A percentile compares a stretch with the other conserved stretches of the same genome.
Conservation (phyloP, 2,329 filamentous ascomycete species). For the Aspergillus sergii region DNA sequence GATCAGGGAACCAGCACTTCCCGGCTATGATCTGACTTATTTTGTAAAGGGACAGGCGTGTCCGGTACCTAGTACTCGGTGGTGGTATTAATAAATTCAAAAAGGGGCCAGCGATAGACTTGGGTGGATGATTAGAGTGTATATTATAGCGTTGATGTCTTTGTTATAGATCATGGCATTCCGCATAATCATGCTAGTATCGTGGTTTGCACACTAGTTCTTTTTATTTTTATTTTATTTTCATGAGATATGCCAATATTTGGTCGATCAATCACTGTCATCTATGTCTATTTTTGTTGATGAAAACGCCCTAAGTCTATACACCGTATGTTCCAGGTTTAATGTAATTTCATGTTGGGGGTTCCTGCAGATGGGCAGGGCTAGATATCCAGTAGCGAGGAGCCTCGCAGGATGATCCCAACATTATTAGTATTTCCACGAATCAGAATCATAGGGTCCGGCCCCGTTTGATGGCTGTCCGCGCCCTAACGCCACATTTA, state of each 20-base stretch:
- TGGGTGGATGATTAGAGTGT: not conserved
- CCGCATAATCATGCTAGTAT: not conserved
- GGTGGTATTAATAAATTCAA: not conserved
- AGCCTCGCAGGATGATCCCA: not conserved
- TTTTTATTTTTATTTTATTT: no score
- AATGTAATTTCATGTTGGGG: not conserved
- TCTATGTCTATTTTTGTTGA: not conserved
- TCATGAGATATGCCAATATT: not conserved
- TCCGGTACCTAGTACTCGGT: not conserved
- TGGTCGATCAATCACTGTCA: not conserved
- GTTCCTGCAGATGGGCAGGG: not conserved
- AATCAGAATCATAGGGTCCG: constrained; percentile 13
- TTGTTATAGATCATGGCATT: not conserved
- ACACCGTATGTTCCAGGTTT: not conserved
- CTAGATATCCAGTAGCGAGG: not conserved
- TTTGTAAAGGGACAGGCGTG: not conserved
- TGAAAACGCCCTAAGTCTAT: not conserved
- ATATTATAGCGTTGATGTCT: not conserved
- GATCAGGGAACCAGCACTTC: not conserved
- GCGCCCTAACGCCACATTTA: constrained; percentile 9
- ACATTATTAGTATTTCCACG: constrained; percentile 9
- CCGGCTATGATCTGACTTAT: not conserved
- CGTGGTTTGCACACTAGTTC: not conserved
- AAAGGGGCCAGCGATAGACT: not conserved
- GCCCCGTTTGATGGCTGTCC: constrained; percentile 8